These are phyloP conservation scores for Murraya koenigii DNA, from an alignment of 345 rosid genomes.

Conservation along the genomic window DNA sequence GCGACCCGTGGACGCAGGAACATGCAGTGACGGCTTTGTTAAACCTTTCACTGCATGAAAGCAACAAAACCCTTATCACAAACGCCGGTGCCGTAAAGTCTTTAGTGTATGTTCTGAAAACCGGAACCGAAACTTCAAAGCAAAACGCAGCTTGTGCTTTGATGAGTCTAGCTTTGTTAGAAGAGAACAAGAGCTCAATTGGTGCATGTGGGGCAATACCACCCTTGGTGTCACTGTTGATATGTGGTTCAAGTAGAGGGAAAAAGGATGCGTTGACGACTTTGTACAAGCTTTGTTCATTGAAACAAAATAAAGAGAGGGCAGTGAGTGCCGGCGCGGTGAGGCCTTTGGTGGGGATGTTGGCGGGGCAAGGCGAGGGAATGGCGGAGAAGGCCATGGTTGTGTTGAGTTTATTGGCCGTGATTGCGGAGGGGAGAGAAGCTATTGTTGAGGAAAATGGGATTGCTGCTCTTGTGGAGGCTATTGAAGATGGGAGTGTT, in stretches of 20 bases:
- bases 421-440: conserved; percentile 65
- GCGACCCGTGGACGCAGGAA: conserved; percentile 92
- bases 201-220: conserved; percentile 96
- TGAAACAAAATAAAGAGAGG: conserved; percentile 82
- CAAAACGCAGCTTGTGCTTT: conserved; percentile 94
- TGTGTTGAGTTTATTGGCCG: conserved; percentile 75
- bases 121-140: conserved; percentile 94
- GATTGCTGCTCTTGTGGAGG: conserved; percentile 84
- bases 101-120: conserved; percentile 75
- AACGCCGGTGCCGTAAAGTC: conserved; percentile 83
- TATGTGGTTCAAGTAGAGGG: conserved; percentile 77
- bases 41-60: conserved; percentile 78
- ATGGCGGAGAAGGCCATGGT: conserved; percentile 98
- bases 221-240: conserved; percentile 77
- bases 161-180: conserved; percentile 75
- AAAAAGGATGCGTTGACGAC: conserved; percentile 91
- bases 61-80: conserved; percentile 56
- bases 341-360: conserved; percentile 76
- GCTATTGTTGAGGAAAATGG: conserved; percentile 90
- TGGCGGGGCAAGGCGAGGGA: conserved; percentile 77
- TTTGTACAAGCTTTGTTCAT: conserved; percentile 82
- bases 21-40: conserved; percentile 89
- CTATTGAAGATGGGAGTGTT: conserved; percentile 78
- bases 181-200: conserved; percentile 79
- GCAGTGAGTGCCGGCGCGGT: conserved; percentile 90